These are phyloP conservation scores for Plectosphaerella plurivora DNA, from an alignment of 2,329 filamentous ascomycete genomes.

Conservation along the genomic window DNA sequence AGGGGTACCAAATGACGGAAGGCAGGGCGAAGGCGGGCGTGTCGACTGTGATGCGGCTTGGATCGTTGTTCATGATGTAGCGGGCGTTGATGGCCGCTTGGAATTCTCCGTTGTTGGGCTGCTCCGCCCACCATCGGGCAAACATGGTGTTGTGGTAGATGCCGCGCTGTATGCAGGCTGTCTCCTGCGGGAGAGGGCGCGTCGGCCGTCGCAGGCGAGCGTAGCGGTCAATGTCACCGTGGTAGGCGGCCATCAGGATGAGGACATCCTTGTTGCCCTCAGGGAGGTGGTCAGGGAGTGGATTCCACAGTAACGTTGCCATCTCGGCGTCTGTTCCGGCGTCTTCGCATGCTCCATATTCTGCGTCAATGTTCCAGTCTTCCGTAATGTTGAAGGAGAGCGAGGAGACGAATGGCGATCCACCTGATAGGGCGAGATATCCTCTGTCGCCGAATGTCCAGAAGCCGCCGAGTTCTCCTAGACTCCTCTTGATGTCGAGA, in stretches of 20 bases:
- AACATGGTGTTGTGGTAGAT: constrained; percentile 31
- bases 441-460: too few species aligned
- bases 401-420: too few species aligned
- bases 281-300: constrained; percentile 30
- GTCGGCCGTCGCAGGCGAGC: constrained; percentile 23
- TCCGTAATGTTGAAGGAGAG: too few species aligned
- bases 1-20: constrained; percentile 36
- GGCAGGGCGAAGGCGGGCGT: constrained; percentile 12
- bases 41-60: constrained; percentile 16
- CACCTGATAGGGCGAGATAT: too few species aligned
- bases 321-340: too few species aligned
- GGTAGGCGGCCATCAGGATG: constrained; percentile 29
- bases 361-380: too few species aligned
- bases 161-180: constrained; percentile 21
- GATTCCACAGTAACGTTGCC: constrained; percentile 20
- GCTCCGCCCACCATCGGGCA: constrained; percentile 22
- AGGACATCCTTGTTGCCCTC: constrained; percentile 29
- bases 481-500: neutral
- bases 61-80: constrained; percentile 21
- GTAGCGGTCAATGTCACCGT: constrained; percentile 34
- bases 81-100: neutral
- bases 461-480: too few species aligned
- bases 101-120: neutral
- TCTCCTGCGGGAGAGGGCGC: constrained; percentile 16
- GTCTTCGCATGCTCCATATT: neutral